phyloP scores from a whole-genome alignment of 176 grass and related monocot genomes.

The Panicum miliaceum region DNA sequence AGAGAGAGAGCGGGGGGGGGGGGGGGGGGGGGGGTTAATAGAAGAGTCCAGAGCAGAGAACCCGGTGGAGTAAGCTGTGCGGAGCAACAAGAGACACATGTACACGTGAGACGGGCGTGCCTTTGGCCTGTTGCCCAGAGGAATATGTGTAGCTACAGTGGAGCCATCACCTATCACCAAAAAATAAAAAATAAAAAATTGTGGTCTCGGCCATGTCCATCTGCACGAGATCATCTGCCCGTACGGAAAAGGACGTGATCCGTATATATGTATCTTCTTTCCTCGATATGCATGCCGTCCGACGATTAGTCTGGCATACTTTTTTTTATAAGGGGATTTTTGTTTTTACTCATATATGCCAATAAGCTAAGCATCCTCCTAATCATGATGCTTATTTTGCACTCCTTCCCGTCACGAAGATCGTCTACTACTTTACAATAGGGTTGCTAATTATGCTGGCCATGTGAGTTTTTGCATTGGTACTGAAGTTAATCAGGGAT shows the following conservation, averaged over 20 bases:
- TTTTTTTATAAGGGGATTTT: no score
- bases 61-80: background rate
- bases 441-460: no score
- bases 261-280: conserved; percentile 1
- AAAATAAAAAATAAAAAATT: background rate
- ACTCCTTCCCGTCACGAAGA: no score
- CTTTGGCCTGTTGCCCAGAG: background rate
- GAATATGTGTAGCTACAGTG: background rate
- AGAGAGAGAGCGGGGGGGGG: no score
- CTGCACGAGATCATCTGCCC: background rate
- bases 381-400: no score
- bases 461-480: no score
- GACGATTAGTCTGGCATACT: background rate
- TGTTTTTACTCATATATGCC: no score
- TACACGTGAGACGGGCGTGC: background rate
- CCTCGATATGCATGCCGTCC: background rate
- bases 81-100: background rate
- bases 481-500: no score
- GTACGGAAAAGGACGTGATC: conserved; percentile 18
- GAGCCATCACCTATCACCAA: background rate
- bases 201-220: conserved; percentile 1
- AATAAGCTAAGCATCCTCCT: no score
- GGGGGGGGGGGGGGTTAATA: no score
- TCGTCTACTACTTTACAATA: no score
- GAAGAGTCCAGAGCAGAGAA: conserved; percentile 4